Evolutionary conservation across 2,329 filamentous ascomycete species (phyloP).

Genomic region (Zopfia rhizophila): DNA sequence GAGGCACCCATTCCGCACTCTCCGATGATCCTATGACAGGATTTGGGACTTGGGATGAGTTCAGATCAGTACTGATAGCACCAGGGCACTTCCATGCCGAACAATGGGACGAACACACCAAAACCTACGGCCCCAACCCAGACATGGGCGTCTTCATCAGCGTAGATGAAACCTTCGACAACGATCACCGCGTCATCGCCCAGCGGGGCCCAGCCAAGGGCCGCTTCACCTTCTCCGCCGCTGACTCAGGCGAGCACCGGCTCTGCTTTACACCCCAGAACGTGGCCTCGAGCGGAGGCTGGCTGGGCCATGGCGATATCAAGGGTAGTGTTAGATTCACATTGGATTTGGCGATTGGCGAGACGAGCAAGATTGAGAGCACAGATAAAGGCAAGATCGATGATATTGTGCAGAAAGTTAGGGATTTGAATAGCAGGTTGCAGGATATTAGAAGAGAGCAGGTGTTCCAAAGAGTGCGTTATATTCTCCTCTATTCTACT

Average conservation of each 20-base stretch:
- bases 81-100: slow-evolving; percentile 85
- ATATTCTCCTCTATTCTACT: background rate
- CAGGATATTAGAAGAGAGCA: slow-evolving; percentile 93
- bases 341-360: slow-evolving; percentile 92
- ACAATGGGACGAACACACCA: slow-evolving; percentile 78
- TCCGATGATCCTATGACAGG: background rate
- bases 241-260: slow-evolving; percentile 93
- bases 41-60: background rate
- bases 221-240: slow-evolving; percentile 94
- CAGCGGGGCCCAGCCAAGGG: slow-evolving; percentile 80
- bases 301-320: slow-evolving; percentile 72
- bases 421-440: slow-evolving; percentile 87
- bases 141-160: slow-evolving; percentile 88
- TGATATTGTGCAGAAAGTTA: slow-evolving; percentile 87
- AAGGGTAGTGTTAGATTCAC: slow-evolving; percentile 84
- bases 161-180: slow-evolving; percentile 97
- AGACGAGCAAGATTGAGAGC: slow-evolving; percentile 92
- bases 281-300: slow-evolving; percentile 73
- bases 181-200: slow-evolving; percentile 94
- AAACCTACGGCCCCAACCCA: slow-evolving; percentile 76
- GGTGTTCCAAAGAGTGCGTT: slow-evolving; percentile 86
- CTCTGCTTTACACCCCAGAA: slow-evolving; percentile 93
- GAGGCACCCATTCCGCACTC: slow-evolving; percentile 33
- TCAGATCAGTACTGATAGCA: background rate
- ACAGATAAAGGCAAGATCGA: slow-evolving; percentile 92